Conservation (phyloP, 306 rosid genomes). For the Datisca glomerata region DNA sequence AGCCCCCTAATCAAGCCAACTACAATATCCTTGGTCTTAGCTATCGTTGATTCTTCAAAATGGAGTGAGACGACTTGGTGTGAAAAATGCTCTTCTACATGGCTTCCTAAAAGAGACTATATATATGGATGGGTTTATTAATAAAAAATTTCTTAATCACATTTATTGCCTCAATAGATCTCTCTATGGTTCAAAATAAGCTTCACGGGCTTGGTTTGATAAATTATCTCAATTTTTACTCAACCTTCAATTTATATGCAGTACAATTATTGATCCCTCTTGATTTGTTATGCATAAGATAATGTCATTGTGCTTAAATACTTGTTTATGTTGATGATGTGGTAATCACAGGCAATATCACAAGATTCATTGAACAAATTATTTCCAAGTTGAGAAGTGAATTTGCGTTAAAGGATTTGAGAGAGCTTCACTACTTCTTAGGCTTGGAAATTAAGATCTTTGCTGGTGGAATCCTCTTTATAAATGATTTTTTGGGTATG, state of each 20-base stretch:
- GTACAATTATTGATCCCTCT: background rate
- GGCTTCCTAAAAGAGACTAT: background rate
- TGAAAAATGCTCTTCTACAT: background rate
- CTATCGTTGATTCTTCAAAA: background rate
- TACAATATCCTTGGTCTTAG: background rate
- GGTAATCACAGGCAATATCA: background rate
- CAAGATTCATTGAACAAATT: background rate
- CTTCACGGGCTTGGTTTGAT: background rate
- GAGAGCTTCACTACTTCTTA: too few species aligned
- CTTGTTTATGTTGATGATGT: too few species aligned
- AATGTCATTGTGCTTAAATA: background rate
- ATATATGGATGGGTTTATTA: background rate
- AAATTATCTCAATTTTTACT: background rate
- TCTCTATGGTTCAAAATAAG: too few species aligned
- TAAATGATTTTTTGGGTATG: too few species aligned
- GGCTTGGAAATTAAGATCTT: background rate
- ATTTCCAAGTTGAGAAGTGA: background rate
- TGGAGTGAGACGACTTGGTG: background rate
- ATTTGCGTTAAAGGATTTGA: background rate
- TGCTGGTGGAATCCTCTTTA: background rate
- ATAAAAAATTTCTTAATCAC: background rate
- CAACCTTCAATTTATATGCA: background rate
- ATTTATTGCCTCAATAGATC: background rate
- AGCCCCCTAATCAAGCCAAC: background rate
- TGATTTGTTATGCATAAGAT: background rate